A percentile compares a stretch with the other conserved stretches of the same genome.
These are phyloP conservation scores for Teratosphaeria epicoccoides DNA, from an alignment of 2,329 filamentous ascomycete species.

Conservation along the genomic window DNA sequence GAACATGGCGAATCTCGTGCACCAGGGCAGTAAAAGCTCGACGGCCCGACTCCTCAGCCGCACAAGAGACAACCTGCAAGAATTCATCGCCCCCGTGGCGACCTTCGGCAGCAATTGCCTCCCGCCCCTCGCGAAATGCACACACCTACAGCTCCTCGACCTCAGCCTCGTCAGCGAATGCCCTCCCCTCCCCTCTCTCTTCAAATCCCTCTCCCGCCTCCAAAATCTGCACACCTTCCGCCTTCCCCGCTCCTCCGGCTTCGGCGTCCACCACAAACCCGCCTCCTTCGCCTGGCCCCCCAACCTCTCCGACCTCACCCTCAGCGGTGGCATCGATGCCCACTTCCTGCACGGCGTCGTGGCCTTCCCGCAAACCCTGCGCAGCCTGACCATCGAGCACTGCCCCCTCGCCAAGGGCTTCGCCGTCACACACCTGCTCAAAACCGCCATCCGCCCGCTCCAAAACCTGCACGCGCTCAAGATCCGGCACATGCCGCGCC, in stretches of 20 bases:
- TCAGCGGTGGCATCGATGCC: slow-evolving; percentile 35
- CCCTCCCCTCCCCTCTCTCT: slow-evolving; percentile 39
- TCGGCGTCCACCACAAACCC: slow-evolving; percentile 9
- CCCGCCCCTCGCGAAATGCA: slow-evolving; percentile 46
- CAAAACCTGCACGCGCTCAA: slow-evolving; percentile 27
- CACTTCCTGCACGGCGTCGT: slow-evolving; percentile 30
- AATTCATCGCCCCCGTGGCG: slow-evolving; percentile 48
- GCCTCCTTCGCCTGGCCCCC: slow-evolving; percentile 32
- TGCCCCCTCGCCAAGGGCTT: slow-evolving; percentile 30
- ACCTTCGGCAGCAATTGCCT: slow-evolving; percentile 49
- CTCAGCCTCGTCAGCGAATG: slow-evolving; percentile 43
- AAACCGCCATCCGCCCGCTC: slow-evolving; percentile 19
- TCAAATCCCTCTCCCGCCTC: slow-evolving; percentile 41
- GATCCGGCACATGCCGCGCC: slow-evolving; percentile 31
- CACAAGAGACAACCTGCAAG: slow-evolving; percentile 41
- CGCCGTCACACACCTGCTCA: slow-evolving; percentile 29
- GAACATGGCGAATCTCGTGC: slow-evolving; percentile 45
- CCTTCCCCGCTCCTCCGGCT: slow-evolving; percentile 24
- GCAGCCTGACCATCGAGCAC: slow-evolving; percentile 33
- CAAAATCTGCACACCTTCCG: slow-evolving; percentile 34
- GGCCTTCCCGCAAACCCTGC: slow-evolving; percentile 23
- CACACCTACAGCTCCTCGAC: slow-evolving; percentile 39
- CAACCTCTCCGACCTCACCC: slow-evolving; percentile 29
- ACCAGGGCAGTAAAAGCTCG: slow-evolving; percentile 47
- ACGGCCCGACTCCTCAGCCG: slow-evolving; percentile 48